Percentiles rank a stretch among this genome's conserved stretches.
Evolutionary conservation across 1,284 basidiomycete genomes (phyloP).

Genomic region (Phenoliferia sp.): DNA sequence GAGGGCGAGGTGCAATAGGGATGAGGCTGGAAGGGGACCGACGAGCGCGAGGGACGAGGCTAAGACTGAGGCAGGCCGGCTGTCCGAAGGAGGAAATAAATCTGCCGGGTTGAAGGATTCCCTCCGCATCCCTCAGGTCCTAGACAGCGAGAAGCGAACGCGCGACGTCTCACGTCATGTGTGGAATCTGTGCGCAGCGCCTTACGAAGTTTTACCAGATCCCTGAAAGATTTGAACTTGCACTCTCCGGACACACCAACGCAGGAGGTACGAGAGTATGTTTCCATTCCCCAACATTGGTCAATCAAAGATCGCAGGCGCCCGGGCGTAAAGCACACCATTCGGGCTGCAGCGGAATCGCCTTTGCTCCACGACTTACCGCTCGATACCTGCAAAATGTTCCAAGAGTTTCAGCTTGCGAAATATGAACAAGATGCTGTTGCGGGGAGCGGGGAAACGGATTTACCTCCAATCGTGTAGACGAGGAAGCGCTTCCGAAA

Average conservation of each 20-base stretch:
- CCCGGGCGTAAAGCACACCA: conserved; percentile 13
- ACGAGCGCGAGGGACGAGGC: background rate
- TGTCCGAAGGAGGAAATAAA: background rate
- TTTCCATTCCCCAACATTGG: too few species aligned
- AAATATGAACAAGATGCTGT: too few species aligned
- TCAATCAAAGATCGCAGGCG: background rate
- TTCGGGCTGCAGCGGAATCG: conserved; percentile 65
- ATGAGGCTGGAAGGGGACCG: conserved; percentile 13
- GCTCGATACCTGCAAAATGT: conserved; percentile 47
- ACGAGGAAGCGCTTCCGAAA: conserved; percentile 61
- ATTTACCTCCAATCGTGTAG: conserved; percentile 65
- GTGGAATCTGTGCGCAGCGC: too few species aligned
- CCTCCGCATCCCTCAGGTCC: too few species aligned
- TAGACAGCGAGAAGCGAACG: too few species aligned
- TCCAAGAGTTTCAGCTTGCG: background rate
- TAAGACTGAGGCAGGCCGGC: background rate
- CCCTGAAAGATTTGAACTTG: too few species aligned
- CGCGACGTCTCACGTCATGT: too few species aligned
- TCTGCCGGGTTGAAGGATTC: background rate
- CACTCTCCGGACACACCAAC: too few species aligned
- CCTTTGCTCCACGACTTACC: conserved; percentile 60
- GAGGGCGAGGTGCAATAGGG: conserved; percentile 17
- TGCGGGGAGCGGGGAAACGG: background rate
- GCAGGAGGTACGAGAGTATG: too few species aligned
- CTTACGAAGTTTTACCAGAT: too few species aligned